phyloP scores from a whole-genome alignment of 345 rosid species.

The Heritiera littoralis region DNA sequence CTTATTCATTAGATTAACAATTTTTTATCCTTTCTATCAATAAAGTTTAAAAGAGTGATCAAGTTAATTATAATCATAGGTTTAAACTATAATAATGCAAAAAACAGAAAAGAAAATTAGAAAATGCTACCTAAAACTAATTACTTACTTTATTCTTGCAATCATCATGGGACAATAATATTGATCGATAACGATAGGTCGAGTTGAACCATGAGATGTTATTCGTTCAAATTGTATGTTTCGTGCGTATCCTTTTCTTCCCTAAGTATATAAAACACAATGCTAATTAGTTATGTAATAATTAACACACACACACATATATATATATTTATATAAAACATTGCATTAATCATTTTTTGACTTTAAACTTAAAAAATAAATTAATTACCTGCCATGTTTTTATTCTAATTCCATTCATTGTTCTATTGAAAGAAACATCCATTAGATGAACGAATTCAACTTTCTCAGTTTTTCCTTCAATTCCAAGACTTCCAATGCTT shows the following conservation, averaged over 20 bases:
- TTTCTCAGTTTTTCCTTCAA: not conserved
- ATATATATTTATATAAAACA: not conserved
- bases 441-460: not conserved
- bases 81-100: too few relatives aligned
- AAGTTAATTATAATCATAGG: too few relatives aligned
- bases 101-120: too few relatives aligned
- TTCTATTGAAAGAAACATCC: not conserved
- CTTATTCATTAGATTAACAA: too few relatives aligned
- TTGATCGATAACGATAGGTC: not conserved
- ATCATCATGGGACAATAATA: not conserved
- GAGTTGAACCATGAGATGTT: not conserved
- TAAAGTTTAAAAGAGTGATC: too few relatives aligned
- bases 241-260: not conserved
- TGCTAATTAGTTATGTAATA: not conserved
- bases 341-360: not conserved
- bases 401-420: not conserved
- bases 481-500: conserved; percentile 9
- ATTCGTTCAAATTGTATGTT: not conserved
- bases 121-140: not conserved
- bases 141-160: not conserved
- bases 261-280: not conserved
- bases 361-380: too few relatives aligned
- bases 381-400: not conserved
- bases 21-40: too few relatives aligned
- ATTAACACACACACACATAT: too few relatives aligned